A percentile compares a stretch with the other conserved stretches of the same genome.
Evolutionary conservation across 176 grass and related monocot species (phyloP).

Genomic region (Alloteropsis semialata): DNA sequence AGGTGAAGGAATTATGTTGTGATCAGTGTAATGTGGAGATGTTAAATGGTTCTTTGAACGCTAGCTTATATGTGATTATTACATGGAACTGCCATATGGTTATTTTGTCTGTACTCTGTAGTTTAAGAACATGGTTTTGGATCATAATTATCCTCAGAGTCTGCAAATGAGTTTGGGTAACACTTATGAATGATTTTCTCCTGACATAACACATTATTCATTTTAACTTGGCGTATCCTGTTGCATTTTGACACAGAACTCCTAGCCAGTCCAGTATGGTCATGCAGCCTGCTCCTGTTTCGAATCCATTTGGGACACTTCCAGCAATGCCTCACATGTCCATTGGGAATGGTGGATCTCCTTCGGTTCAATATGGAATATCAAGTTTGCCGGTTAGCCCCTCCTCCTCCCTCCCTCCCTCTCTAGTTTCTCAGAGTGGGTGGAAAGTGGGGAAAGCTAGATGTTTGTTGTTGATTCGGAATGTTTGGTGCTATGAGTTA

Average conservation of each 20-base stretch:
- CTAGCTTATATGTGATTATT: slow-evolving; percentile 16
- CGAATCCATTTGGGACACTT: slow-evolving; percentile 87
- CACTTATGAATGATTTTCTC: neutral
- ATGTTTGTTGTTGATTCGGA: neutral
- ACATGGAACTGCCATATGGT: neutral
- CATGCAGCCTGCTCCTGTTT: slow-evolving; percentile 65
- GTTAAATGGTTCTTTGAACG: slow-evolving; percentile 11
- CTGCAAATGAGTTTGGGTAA: neutral
- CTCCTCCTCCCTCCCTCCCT: slow-evolving; percentile 9
- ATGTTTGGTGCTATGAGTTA: neutral
- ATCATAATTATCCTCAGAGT: neutral
- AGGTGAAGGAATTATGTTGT: neutral
- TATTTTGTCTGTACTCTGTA: slow-evolving; percentile 7
- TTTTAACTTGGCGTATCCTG: slow-evolving; percentile 17
- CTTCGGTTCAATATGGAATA: slow-evolving; percentile 96
- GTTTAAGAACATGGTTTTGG: neutral
- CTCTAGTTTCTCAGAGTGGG: slow-evolving; percentile 2
- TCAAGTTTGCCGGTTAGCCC: slow-evolving; percentile 91
- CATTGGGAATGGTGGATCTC: slow-evolving; percentile 75
- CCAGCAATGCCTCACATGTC: slow-evolving; percentile 96
- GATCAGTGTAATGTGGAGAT: slow-evolving; percentile 4
- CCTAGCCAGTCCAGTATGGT: slow-evolving; percentile 64
- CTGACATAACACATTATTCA: neutral
- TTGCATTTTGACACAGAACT: slow-evolving; percentile 43
- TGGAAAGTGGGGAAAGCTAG: neutral